Base-by-base conservation (phyloP, 1,284 basidiomycete species). In the Cronartium quercuum region DNA sequence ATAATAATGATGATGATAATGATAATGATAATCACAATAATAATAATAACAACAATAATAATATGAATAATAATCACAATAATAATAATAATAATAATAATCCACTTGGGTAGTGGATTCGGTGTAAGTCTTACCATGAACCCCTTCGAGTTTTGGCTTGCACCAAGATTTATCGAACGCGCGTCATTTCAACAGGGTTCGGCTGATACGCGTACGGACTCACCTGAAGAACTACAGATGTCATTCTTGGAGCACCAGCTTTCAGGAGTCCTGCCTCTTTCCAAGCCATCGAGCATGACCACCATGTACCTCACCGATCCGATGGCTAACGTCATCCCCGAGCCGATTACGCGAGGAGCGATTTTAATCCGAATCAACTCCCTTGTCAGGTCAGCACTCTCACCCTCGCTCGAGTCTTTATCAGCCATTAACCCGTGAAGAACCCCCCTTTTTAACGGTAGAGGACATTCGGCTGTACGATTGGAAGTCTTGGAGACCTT, bases 301-400 rank as follows among this genome's bases (percentile, higher is more conserved):
- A n/a, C 82, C 85, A n/a, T 86, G 87, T 29, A 86, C 86, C 64
- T 78, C 41, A 77, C 76, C 1, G 76, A 77, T 0, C 77, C 77
- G 2, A 76, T 79, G 63, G 77, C 76, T 62, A 78, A 78, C 65
- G 87, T 85, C 76, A 91, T 93, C 89, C 92, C 92, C n/a, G 88
- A 91, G 77, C 84, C 90, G 6, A 93, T 91, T 89, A 91, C 92
- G n/a, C 88, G 91, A 66, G 92, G 90, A 15, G 91, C 92, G 0
- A 91, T 94, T 78, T 83, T 92, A 9, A 86, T 94, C 77, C 89
- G 92, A 78, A 89, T 91, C 84, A 94, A 93, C 83, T 91, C 90
- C 1, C 86, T 92, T 67, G 87, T 91, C 69, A 87, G 91, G 75
- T 78, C 61, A 42, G 75, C 68, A 29, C 58, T 24, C 42, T 12